Percentiles rank a stretch among this genome's conserved stretches.
Conservation (phyloP, 345 rosid species). For the Streptanthus diversifolius region DNA sequence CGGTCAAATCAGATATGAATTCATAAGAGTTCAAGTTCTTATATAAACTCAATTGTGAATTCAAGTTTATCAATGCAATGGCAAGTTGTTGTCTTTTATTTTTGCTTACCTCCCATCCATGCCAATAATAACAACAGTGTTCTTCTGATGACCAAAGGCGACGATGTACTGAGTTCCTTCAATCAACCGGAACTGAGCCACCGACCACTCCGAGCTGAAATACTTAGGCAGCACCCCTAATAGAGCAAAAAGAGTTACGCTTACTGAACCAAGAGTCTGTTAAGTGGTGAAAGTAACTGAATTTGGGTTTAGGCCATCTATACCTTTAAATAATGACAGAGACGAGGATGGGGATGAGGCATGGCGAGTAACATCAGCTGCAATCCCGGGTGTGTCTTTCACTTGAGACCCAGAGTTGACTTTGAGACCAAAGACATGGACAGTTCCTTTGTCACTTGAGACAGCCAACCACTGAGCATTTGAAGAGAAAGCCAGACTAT, state of each 20-base stretch:
- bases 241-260: neutral
- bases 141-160: conserved; percentile 90
- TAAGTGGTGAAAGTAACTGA: neutral
- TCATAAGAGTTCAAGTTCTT: neutral
- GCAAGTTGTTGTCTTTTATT: neutral
- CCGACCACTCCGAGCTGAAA: conserved; percentile 98
- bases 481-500: conserved; percentile 92
- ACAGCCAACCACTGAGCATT: conserved; percentile 87
- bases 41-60: too few species aligned
- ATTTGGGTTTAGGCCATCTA: neutral
- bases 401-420: conserved; percentile 52
- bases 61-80: too few species aligned
- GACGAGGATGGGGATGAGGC: conserved; percentile 41
- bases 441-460: conserved; percentile 98
- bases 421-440: conserved; percentile 93
- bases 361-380: conserved; percentile 36
- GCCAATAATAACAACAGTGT: conserved; percentile 86
- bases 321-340: conserved; percentile 80
- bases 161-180: conserved; percentile 85
- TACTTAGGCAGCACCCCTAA: conserved; percentile 94
- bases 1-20: neutral
- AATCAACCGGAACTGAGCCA: conserved; percentile 80
- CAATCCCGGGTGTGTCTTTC: conserved; percentile 41
- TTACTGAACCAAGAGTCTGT: neutral
- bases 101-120: conserved; percentile 83